Conservation (phyloP, 176 grass and related monocot species). For the Thinopyrum elongatum region DNA sequence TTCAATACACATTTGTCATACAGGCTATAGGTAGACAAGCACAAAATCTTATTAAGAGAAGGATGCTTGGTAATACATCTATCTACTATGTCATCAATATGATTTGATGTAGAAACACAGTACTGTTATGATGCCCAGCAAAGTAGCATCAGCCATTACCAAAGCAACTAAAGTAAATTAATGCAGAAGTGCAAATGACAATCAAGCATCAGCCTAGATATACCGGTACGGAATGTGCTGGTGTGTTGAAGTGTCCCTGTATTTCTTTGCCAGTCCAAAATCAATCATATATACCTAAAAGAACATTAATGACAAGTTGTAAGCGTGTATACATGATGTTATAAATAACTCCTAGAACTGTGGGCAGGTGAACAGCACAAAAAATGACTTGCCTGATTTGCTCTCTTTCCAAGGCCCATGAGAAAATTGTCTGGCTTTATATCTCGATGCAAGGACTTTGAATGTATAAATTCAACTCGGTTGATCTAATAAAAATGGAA, state of each 20-base stretch:
- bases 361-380: background rate
- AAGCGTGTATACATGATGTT: constrained; percentile 17
- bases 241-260: constrained; percentile 49
- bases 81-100: background rate
- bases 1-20: constrained; percentile 42
- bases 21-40: background rate
- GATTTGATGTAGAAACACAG: constrained; percentile 11
- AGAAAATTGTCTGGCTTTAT: constrained; percentile 91
- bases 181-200: background rate
- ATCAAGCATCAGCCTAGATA: constrained; percentile 11
- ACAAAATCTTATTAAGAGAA: background rate
- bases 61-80: background rate
- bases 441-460: constrained; percentile 45
- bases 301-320: constrained; percentile 7
- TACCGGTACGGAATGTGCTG: constrained; percentile 78
- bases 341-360: constrained; percentile 7
- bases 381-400: constrained; percentile 57
- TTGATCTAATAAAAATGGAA: constrained; percentile 16
- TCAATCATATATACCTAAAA: constrained; percentile 82
- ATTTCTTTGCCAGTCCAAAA: constrained; percentile 64
- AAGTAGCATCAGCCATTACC: background rate
- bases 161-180: background rate
- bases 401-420: constrained; percentile 73
- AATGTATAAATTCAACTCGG: constrained; percentile 8
- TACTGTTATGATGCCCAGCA: background rate